Evolutionary conservation across 208 protist genomes (phyloP), one percentile per base, ranked within the genome.

Genomic region (Trypanosoma conorhini): DNA sequence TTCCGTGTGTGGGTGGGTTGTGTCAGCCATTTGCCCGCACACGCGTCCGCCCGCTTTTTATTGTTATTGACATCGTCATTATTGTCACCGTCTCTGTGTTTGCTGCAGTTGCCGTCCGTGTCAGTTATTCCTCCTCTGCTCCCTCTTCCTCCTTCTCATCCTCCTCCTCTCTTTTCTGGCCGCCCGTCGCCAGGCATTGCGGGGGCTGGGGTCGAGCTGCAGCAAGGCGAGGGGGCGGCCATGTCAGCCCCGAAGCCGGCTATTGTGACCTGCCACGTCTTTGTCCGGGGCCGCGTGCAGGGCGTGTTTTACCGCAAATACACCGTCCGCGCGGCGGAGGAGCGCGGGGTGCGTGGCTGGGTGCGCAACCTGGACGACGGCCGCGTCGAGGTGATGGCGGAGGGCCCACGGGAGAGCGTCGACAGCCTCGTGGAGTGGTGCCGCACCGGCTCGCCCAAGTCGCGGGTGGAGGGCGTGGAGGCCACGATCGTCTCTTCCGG

Each of bases 281-380:
- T 91, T 35, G 88, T 97, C 19, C 70, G 63, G 40, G 93, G 93
- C 21, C 77, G 81, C 19, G 93, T 97, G 38, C 93, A 97, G 71
- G 91, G 93, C 31, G 93, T 97, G 2, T 96, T 93, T 67, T 96
- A 88, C 42, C 82, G 91, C 67, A 96, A 96, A 62, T 75, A 96
- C 80, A 92, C 93, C 9, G 66, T 82, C 30, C 63, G 63, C 7
- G 62, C 70, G 7, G 91, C 87, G 5, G 7, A 38, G 30, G 67
- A 80, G 57, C 72, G 84, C 1, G 76, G 83, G 0, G 62, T 97
- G n/a, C 81, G 81, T 12, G 93, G 91, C 24, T 96, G 83, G 78
- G 89, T 96, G 48, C 81, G 83, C 42, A 96, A 97, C 76, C 50
- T 87, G 33, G 55, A 70, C 2, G 87, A 95, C 65, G 86, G 89